Evolutionary conservation across 768 basidiomycete species (phyloP).

Genomic region (Termitomyces sp.): DNA sequence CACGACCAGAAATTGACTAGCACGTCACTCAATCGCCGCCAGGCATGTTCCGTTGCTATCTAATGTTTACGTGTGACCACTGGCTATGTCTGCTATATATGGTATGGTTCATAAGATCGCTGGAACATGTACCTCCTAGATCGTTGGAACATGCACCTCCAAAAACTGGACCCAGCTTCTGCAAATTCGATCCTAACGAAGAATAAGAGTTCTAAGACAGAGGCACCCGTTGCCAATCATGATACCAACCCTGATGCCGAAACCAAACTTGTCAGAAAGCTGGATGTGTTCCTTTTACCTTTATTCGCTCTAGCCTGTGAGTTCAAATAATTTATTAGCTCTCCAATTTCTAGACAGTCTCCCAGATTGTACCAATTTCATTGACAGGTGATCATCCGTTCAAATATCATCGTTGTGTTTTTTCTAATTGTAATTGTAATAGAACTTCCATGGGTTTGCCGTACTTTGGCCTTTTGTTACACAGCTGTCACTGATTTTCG

Average conservation of each 20-base stretch:
- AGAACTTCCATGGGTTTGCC: slow-evolving; percentile 17
- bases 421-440: not conserved
- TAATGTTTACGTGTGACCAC: too few relatives aligned
- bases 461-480: not conserved
- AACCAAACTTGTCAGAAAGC: slow-evolving; percentile 27
- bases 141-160: not conserved
- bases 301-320: slow-evolving; percentile 19
- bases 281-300: slow-evolving; percentile 29
- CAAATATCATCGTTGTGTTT: not conserved
- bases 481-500: not conserved
- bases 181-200: not conserved
- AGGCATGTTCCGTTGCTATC: too few relatives aligned
- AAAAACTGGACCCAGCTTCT: not conserved
- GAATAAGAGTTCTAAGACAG: not conserved
- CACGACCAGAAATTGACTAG: too few relatives aligned
- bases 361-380: slow-evolving; percentile 18
- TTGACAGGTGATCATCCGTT: slow-evolving; percentile 11
- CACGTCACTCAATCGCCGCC: too few relatives aligned
- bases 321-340: not conserved
- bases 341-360: not conserved
- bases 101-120: too few relatives aligned
- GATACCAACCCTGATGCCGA: slow-evolving; percentile 23
- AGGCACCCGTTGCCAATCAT: not conserved
- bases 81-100: too few relatives aligned
- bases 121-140: too few relatives aligned